Conservation (phyloP, 2,329 filamentous ascomycete species). For the Fusarium siculi region DNA sequence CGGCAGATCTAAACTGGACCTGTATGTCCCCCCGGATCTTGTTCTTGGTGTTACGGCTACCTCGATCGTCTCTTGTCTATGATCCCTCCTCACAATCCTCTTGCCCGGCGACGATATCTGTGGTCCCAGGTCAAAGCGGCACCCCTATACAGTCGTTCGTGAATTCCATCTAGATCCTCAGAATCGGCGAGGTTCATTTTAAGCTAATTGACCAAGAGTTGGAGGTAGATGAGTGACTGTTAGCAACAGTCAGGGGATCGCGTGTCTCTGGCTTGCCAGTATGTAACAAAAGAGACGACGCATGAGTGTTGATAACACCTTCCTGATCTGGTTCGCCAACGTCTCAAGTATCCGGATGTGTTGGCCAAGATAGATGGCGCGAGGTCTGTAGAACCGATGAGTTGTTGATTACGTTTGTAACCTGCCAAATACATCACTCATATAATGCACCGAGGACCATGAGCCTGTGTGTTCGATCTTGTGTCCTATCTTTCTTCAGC, state of each 20-base stretch:
- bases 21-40: neutral
- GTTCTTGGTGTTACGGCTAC: accelerated
- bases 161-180: neutral
- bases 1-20: accelerated
- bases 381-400: neutral
- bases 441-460: neutral
- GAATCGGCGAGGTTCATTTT: neutral
- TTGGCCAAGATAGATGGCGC: no score
- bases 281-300: neutral
- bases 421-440: neutral
- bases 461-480: no score
- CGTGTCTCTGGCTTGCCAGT: no score
- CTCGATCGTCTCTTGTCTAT: neutral
- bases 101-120: neutral
- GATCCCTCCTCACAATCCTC: no score
- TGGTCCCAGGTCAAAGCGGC: neutral
- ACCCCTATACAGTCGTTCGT: neutral
- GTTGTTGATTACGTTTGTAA: no score
- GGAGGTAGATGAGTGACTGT: no score
- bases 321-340: neutral
- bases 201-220: neutral
- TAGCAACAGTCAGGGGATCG: no score
- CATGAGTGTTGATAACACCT: neutral
- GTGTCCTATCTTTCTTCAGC: no score
- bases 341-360: neutral